Conservation (phyloP, 306 rosid species). For the Vicia faba region DNA sequence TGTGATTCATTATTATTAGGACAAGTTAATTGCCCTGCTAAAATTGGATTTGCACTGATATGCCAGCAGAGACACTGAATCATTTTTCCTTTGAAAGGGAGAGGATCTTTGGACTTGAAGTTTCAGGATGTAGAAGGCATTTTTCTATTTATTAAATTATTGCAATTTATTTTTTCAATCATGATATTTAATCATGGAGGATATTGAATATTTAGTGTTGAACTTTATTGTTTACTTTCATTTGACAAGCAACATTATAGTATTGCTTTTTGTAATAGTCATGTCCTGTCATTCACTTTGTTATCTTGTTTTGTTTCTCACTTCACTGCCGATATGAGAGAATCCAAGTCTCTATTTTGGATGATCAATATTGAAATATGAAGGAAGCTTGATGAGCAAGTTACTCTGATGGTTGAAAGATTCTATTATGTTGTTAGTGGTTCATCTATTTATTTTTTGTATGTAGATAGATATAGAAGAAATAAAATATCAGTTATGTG, state of each 20-base stretch:
- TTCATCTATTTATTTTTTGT: too few relatives aligned
- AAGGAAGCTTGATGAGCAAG: background rate
- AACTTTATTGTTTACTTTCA: constrained; percentile 44
- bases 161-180: constrained; percentile 51
- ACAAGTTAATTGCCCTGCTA: constrained; percentile 53
- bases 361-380: too few relatives aligned
- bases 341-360: background rate
- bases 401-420: background rate
- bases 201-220: constrained; percentile 41
- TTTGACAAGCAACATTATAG: constrained; percentile 52
- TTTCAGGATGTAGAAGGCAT: constrained; percentile 55
- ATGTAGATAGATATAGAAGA: too few relatives aligned
- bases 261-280: constrained; percentile 44
- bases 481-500: too few relatives aligned
- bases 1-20: constrained; percentile 62
- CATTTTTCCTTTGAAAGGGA: constrained; percentile 58
- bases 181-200: constrained; percentile 63
- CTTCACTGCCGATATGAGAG: background rate
- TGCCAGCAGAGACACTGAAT: constrained; percentile 61
- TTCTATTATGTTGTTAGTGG: too few relatives aligned
- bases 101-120: constrained; percentile 50
- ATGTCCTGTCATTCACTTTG: constrained; percentile 5
- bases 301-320: constrained; percentile 9
- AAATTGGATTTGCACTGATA: constrained; percentile 53
- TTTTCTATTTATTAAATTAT: constrained; percentile 43